Conservation (phyloP, 306 rosid species). For the Ochetophila trinervis region DNA sequence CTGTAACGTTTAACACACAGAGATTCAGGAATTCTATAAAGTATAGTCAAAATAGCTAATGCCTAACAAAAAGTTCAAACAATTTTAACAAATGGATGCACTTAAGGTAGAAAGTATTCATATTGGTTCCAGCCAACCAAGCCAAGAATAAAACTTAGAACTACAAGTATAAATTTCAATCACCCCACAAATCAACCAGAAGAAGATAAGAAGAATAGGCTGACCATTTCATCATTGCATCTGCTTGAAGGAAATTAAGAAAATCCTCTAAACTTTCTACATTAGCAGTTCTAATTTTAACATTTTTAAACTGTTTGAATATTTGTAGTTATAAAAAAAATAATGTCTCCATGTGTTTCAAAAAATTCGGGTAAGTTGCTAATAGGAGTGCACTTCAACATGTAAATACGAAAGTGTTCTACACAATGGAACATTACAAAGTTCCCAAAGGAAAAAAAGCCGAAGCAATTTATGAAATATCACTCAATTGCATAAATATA, state of each 20-base stretch:
- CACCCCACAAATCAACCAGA: background rate
- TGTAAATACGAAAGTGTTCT: too few relatives aligned
- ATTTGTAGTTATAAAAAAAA: background rate
- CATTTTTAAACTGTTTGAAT: too few relatives aligned
- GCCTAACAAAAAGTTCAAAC: background rate
- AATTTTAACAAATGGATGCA: too few relatives aligned
- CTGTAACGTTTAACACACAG: conserved; percentile 34
- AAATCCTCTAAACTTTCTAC: too few relatives aligned
- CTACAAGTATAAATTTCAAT: background rate
- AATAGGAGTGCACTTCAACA: background rate
- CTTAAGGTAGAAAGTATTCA: too few relatives aligned
- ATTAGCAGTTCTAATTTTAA: background rate
- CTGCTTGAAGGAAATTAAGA: background rate
- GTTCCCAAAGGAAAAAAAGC: conserved; percentile 11
- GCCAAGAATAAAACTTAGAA: too few relatives aligned
- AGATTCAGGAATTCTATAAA: conserved; percentile 20
- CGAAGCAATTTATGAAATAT: conserved; percentile 12
- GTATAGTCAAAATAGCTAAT: background rate
- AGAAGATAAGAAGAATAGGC: background rate
- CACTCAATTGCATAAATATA: conserved; percentile 13
- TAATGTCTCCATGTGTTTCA: background rate
- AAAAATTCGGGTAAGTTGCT: background rate
- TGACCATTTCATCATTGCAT: background rate
- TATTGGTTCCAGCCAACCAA: background rate
- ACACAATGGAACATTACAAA: background rate